A percentile compares a stretch with the other conserved stretches of the same genome.
Evolutionary conservation across 495 filamentous ascomycete genomes (phyloP).

Genomic region (Aspergillus olivimuriae): DNA sequence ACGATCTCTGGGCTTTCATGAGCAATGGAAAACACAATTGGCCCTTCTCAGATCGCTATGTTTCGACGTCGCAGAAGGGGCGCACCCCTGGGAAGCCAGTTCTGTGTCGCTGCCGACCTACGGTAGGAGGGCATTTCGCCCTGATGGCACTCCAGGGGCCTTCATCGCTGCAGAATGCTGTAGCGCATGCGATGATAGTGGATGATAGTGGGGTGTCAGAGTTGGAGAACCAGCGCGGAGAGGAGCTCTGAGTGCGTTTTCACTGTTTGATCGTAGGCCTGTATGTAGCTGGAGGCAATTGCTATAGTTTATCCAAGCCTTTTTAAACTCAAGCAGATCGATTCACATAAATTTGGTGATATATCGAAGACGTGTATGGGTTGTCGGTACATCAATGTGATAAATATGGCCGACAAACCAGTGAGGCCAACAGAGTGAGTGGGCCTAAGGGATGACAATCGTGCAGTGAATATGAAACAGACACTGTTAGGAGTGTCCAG

Average conservation of each 20-base stretch:
- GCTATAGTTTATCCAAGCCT: too few species aligned
- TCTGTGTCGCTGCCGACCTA: conserved; percentile 47
- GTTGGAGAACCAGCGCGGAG: conserved; percentile 5
- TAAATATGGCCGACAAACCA: too few species aligned
- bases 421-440: too few species aligned
- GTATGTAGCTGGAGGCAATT: too few species aligned
- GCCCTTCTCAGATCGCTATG: conserved; percentile 44
- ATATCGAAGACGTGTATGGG: too few species aligned
- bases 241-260: conserved; percentile 7
- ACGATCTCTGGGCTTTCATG: conserved; percentile 41
- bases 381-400: too few species aligned
- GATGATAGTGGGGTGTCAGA: not conserved
- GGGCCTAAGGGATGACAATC: too few species aligned
- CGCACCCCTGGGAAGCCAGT: conserved; percentile 29
- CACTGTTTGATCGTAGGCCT: too few species aligned
- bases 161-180: conserved; percentile 16
- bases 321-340: too few species aligned
- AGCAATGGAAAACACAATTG: conserved; percentile 42
- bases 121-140: conserved; percentile 52
- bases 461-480: too few species aligned
- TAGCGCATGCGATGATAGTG: conserved; percentile 3
- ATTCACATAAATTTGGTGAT: too few species aligned
- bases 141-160: conserved; percentile 38
- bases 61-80: conserved; percentile 31
- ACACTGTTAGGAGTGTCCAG: too few species aligned